phyloP scores from a whole-genome alignment of 1,139 yeast species.

The Pichia sp. region DNA sequence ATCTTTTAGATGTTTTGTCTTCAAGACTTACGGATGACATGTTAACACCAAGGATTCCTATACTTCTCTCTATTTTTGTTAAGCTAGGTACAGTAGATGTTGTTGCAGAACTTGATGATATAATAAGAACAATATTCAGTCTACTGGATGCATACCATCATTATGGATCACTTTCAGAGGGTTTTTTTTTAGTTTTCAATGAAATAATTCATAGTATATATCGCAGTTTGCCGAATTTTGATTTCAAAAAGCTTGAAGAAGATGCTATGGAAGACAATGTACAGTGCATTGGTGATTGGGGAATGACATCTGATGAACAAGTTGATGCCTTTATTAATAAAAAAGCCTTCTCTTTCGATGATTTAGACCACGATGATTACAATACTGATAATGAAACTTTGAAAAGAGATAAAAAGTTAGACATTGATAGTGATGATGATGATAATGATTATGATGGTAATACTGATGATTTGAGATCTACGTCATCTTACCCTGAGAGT shows the following conservation, averaged over 20 bases:
- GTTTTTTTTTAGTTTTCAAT: constrained; percentile 65
- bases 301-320: constrained; percentile 36
- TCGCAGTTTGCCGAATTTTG: constrained; percentile 30
- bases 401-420: constrained; percentile 19
- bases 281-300: constrained; percentile 47
- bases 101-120: constrained; percentile 62
- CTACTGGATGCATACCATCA: constrained; percentile 81
- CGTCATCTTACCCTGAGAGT: constrained; percentile 3
- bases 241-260: constrained; percentile 16
- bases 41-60: constrained; percentile 67
- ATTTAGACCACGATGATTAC: constrained; percentile 26
- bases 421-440: constrained; percentile 37
- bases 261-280: constrained; percentile 21
- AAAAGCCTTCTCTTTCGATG: constrained; percentile 26
- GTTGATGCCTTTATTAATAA: constrained; percentile 36
- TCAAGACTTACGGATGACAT: constrained; percentile 58
- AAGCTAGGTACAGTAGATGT: constrained; percentile 63
- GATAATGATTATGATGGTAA: constrained; percentile 35
- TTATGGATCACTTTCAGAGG: constrained; percentile 61
- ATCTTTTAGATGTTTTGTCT: constrained; percentile 70
- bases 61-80: constrained; percentile 58
- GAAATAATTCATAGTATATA: constrained; percentile 53
- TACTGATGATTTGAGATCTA: constrained; percentile 10
- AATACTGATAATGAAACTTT: constrained; percentile 15
- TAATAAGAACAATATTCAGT: constrained; percentile 63